Evolutionary conservation across 495 filamentous ascomycete genomes (phyloP).

Genomic region (Aspergillus carlsbadensis): DNA sequence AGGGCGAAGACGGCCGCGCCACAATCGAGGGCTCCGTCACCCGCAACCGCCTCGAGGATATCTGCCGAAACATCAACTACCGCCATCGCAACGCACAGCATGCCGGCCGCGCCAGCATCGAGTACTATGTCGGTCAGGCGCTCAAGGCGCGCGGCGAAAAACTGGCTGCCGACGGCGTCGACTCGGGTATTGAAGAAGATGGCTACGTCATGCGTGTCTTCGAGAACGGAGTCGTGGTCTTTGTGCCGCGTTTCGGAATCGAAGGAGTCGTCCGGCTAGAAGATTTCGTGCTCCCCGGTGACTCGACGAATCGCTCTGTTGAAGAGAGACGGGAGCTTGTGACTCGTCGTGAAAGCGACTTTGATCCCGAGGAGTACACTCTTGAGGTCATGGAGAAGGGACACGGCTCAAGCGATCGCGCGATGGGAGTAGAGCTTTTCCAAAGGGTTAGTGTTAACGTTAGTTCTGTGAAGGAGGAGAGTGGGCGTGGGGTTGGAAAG

Average conservation of each 20-base stretch:
- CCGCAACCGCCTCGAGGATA: constrained; percentile 74
- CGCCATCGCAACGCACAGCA: constrained; percentile 96
- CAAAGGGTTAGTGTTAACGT: constrained; percentile 84
- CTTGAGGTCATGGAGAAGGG: constrained; percentile 54
- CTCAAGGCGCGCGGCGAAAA: constrained; percentile 75
- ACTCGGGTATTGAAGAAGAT: constrained; percentile 67
- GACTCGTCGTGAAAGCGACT: constrained; percentile 59
- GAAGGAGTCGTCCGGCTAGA: constrained; percentile 83
- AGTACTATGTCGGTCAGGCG: constrained; percentile 96
- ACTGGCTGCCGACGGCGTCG: constrained; percentile 35
- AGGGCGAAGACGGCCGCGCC: constrained; percentile 54
- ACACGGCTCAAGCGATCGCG: constrained; percentile 49
- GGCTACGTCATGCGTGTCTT: constrained; percentile 97
- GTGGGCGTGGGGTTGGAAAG: constrained; percentile 74
- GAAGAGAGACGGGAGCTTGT: constrained; percentile 41
- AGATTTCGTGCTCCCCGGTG: constrained; percentile 75
- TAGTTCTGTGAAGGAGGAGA: constrained; percentile 86
- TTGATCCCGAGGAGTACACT: constrained; percentile 80
- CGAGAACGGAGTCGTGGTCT: constrained; percentile 93
- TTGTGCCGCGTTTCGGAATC: constrained; percentile 93
- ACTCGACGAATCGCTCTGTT: constrained; percentile 37
- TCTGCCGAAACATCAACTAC: constrained; percentile 97
- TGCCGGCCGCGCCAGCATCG: constrained; percentile 87
- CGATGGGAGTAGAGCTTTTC: constrained; percentile 75
- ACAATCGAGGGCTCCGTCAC: constrained; percentile 75